Conservation (phyloP, 2,329 filamentous ascomycete genomes). For the Blumeria hordei region DNA sequence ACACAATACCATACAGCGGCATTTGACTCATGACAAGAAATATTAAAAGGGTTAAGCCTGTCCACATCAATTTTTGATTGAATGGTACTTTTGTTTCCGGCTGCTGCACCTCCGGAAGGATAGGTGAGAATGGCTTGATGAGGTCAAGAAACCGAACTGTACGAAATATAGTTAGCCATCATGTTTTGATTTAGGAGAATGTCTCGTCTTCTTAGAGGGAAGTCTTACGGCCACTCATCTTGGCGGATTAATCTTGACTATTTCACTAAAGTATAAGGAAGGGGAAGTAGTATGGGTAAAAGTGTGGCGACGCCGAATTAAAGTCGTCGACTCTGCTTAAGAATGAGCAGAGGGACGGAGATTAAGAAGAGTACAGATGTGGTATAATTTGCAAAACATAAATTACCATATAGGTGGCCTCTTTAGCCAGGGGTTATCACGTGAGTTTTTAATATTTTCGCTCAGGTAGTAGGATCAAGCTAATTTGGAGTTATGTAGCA, state of each 20-base stretch:
- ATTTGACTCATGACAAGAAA: slow-evolving; percentile 99
- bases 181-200: not conserved
- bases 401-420: too few species aligned
- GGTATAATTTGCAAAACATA: too few species aligned
- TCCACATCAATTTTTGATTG: slow-evolving; percentile 97
- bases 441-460: too few species aligned
- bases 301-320: not conserved
- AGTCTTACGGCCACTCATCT: slow-evolving; percentile 20
- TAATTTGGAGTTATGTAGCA: too few species aligned
- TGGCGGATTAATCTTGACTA: slow-evolving; percentile 13
- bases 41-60: slow-evolving; percentile 79
- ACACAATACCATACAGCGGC: slow-evolving; percentile 97
- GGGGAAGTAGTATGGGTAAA: not conserved
- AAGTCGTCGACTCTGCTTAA: not conserved
- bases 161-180: slow-evolving; percentile 10
- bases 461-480: too few species aligned
- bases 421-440: too few species aligned
- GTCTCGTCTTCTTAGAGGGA: slow-evolving; percentile 5
- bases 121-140: slow-evolving; percentile 98
- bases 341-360: not conserved
- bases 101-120: slow-evolving; percentile 96
- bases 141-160: slow-evolving; percentile 96
- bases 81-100: slow-evolving; percentile 97
- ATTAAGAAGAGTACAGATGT: too few species aligned
- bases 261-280: not conserved